Percentiles rank a stretch among this genome's conserved stretches.
Conservation (phyloP, 768 basidiomycete genomes). For the Kwoniella dendrophila region DNA sequence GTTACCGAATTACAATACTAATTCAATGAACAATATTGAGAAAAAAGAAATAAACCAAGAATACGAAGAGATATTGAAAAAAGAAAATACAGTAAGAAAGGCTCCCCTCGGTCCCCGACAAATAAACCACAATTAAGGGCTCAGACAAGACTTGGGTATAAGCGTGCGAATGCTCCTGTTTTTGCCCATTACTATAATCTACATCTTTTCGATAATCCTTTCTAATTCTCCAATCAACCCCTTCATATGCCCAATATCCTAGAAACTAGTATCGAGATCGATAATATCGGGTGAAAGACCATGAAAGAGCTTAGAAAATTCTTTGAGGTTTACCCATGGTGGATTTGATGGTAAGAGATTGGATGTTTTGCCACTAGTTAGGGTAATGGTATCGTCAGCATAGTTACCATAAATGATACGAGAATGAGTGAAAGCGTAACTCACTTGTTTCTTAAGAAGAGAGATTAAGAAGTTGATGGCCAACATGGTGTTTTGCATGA, state of each 20-base stretch:
- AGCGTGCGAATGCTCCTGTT: conserved; percentile 98
- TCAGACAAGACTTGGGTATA: conserved; percentile 70
- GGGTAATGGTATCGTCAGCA: too few species aligned
- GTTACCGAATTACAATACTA: too few species aligned
- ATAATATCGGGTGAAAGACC: conserved; percentile 7
- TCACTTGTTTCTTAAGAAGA: conserved; percentile 80
- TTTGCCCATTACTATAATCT: conserved; percentile 62
- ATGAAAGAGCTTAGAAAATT: conserved; percentile 68
- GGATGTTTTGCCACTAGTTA: conserved; percentile 96
- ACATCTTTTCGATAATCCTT: not conserved
- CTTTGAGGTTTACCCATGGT: conserved; percentile 99
- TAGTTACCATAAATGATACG: conserved; percentile 50
- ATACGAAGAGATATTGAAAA: not conserved
- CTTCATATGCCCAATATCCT: not conserved
- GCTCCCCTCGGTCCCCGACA: conserved; percentile 54
- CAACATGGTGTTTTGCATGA: conserved; percentile 96
- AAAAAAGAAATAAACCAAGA: not conserved
- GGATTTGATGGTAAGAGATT: conserved; percentile 96
- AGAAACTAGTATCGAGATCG: too few species aligned
- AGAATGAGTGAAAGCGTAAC: conserved; percentile 11
- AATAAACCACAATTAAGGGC: conserved; percentile 46
- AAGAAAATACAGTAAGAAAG: conserved; percentile 6
- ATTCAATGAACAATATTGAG: too few species aligned
- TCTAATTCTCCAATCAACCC: not conserved
- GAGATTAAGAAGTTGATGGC: conserved; percentile 99